Evolutionary conservation across 2,329 filamentous ascomycete species (phyloP).

Genomic region (Penicillium hordei): DNA sequence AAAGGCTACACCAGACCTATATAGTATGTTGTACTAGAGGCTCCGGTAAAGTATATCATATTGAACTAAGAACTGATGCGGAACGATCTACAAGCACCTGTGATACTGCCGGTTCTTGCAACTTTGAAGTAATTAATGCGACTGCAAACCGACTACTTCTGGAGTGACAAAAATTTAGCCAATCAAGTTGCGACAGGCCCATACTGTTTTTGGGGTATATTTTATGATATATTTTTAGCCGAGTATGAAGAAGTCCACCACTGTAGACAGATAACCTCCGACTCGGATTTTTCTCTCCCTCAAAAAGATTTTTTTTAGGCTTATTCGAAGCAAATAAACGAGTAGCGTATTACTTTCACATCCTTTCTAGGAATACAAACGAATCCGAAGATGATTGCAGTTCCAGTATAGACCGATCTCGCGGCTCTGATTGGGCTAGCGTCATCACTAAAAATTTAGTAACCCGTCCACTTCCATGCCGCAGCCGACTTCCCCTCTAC

Average conservation of each 20-base stretch:
- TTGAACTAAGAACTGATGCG: background rate
- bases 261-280: background rate
- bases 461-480: slow-evolving; percentile 33
- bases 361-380: background rate
- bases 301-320: no score
- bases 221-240: slow-evolving; percentile 1
- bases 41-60: background rate
- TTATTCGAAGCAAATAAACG: background rate
- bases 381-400: background rate
- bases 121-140: background rate
- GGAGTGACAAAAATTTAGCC: background rate
- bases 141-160: background rate
- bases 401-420: slow-evolving; percentile 12
- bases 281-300: background rate
- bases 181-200: no score
- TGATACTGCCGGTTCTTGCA: background rate
- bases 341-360: background rate
- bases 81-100: background rate
- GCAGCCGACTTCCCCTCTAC: slow-evolving; percentile 30
- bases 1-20: background rate
- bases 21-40: background rate
- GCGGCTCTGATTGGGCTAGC: slow-evolving; percentile 43
- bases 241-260: background rate
- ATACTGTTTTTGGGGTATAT: background rate
- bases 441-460: slow-evolving; percentile 46